phyloP scores from a whole-genome alignment of 2,329 filamentous ascomycete species.

The Parascedosporium putredinis region DNA sequence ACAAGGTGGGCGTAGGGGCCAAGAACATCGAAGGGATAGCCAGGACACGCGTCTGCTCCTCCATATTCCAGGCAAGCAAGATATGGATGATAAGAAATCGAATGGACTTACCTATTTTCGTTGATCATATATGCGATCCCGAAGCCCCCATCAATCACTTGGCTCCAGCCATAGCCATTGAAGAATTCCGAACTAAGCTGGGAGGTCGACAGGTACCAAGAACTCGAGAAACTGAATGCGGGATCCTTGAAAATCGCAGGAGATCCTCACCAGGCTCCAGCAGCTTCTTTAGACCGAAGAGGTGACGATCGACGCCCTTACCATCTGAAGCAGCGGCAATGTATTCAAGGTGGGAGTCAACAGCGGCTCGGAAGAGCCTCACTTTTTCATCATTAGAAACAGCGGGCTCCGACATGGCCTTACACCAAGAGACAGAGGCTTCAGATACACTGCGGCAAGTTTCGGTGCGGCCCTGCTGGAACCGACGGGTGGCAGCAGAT shows the following conservation, averaged over 20 bases:
- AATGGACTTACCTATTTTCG: constrained; percentile 75
- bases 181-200: constrained; percentile 96
- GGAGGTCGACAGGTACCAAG: constrained; percentile 81
- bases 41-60: too few relatives aligned
- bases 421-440: constrained; percentile 83
- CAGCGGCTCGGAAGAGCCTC: constrained; percentile 70
- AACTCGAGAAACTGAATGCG: constrained; percentile 69
- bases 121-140: constrained; percentile 99
- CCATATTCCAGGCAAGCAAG: too few relatives aligned
- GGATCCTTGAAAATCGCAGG: constrained; percentile 77
- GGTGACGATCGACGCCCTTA: constrained; percentile 86
- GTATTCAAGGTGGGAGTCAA: constrained; percentile 79
- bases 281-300: constrained; percentile 94
- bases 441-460: constrained; percentile 89
- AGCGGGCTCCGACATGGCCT: constrained; percentile 65
- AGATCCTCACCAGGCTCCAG: constrained; percentile 70
- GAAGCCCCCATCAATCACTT: constrained; percentile 92
- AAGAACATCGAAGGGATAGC: neutral
- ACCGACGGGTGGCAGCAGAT: constrained; percentile 86
- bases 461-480: constrained; percentile 93
- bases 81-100: neutral
- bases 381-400: constrained; percentile 55
- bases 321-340: constrained; percentile 83
- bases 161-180: constrained; percentile 98
- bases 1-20: too few relatives aligned